Evolutionary conservation across 2,329 filamentous ascomycete species (phyloP).

Genomic region (Fusarium setosum): DNA sequence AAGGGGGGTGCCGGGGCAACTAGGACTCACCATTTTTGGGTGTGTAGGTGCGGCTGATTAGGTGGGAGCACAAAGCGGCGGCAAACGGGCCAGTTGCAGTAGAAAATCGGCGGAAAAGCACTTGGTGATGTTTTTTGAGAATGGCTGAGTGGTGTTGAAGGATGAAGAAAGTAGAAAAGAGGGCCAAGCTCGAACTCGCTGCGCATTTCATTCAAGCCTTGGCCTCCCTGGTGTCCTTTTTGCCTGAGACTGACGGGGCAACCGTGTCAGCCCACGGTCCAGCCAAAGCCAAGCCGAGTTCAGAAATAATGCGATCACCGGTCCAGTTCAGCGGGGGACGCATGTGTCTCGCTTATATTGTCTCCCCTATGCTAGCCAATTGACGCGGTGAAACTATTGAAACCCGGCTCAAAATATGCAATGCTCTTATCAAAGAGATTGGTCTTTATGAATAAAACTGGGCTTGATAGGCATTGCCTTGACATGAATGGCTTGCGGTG

Average conservation of each 20-base stretch:
- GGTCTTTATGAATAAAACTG: constrained; percentile 12
- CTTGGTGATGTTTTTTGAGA: constrained; percentile 19
- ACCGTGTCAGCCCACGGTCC: constrained; percentile 31
- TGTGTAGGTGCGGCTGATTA: constrained; percentile 30
- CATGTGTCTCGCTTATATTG: constrained; percentile 10
- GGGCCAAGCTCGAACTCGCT: constrained; percentile 33
- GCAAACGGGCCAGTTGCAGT: background rate
- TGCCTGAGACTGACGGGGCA: constrained; percentile 48
- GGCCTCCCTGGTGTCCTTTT: constrained; percentile 37
- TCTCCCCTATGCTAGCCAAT: constrained; percentile 17
- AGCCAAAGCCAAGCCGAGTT: constrained; percentile 13
- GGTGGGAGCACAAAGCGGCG: constrained; percentile 18
- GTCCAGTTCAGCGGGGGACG: background rate
- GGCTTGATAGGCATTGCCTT: background rate
- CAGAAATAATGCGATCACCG: constrained; percentile 1
- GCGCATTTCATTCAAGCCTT: constrained; percentile 42
- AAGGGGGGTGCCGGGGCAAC: constrained; percentile 48
- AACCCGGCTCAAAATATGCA: constrained; percentile 35
- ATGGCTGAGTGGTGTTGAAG: constrained; percentile 33
- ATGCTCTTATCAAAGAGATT: constrained; percentile 24
- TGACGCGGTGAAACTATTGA: constrained; percentile 37
- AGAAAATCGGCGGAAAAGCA: constrained; percentile 1
- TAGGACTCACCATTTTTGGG: constrained; percentile 51
- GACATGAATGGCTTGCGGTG: constrained; percentile 23
- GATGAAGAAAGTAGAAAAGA: constrained; percentile 38